Evolutionary conservation across 1,284 basidiomycete species (phyloP), one percentile per base, ranked within the genome.

Genomic region (Trametes hirsuta): DNA sequence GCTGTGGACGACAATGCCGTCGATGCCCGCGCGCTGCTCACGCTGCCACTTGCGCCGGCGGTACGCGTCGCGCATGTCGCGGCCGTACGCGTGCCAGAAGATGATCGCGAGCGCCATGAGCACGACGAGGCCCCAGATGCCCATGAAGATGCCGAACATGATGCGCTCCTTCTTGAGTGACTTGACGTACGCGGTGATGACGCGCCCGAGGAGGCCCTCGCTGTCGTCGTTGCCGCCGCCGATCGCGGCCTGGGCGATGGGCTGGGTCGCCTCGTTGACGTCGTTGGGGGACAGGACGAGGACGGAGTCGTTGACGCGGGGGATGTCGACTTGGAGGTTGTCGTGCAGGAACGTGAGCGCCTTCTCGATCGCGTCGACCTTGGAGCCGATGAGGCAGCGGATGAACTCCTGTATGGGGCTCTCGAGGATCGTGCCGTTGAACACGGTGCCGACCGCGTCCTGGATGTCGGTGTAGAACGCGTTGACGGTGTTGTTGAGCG

Each of bases 341-440:
- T 95, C 80, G 68, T 96, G 90, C 62, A 98, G 80, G 84, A 97
- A 98, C 0, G 94, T 97, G 50, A 98, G 80, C 8, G 92, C 95
- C 21, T 86, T 83, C 74, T 96, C 93, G 67, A 99, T 82, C 6
- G 88, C 91, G 57, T 86, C 80, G 49, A 98, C 88, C 73, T 99
- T 99, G 61, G 84, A 84, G 5, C 96, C 95, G 64, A 98, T 82
- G 68, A 98, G 82, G 73, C 97, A 99, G 68, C 81, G 84, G 67
- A 97, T 79, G 71, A 98, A 97, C 56, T 91, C 93, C 68, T 91
- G 89, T n/a, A 92, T 84, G 0, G 94, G 92, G 10, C 80, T 74
- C 69, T 91, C 88, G 36, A 97, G 84, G 61, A 95, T 83, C 1
- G 94, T 96, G 14, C 86, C 87, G 50, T 90, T 89, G 74, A 97